Conservation (phyloP, 139 green algal species). For the Closterium sp. region DNA sequence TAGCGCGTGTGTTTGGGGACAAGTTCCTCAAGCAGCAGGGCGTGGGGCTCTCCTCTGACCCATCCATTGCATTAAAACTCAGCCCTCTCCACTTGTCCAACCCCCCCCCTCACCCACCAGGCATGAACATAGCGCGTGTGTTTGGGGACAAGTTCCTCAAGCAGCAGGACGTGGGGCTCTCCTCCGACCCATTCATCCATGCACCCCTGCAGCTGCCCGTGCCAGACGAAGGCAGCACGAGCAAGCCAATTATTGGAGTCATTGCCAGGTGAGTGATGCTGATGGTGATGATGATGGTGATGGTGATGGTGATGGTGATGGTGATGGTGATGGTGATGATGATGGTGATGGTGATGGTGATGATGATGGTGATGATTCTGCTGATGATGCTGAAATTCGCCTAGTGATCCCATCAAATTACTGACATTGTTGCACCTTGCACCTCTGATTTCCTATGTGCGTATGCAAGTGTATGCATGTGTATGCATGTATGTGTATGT, state of each 20-base stretch:
- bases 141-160: slow-evolving; percentile 77
- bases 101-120: slow-evolving; percentile 28
- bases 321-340: too few species aligned
- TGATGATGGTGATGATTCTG: too few species aligned
- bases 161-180: slow-evolving; percentile 70
- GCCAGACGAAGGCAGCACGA: not conserved
- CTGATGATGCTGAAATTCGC: too few species aligned
- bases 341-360: too few species aligned
- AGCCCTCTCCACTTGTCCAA: not conserved
- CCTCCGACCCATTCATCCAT: slow-evolving; percentile 61
- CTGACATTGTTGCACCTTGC: too few species aligned
- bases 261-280: slow-evolving; percentile 26
- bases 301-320: not conserved
- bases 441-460: too few species aligned
- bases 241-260: not conserved
- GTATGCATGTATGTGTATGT: too few species aligned
- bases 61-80: slow-evolving; percentile 54
- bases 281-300: not conserved
- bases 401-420: too few species aligned
- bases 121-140: slow-evolving; percentile 72
- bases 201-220: slow-evolving; percentile 47
- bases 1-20: slow-evolving; percentile 72
- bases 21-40: slow-evolving; percentile 73
- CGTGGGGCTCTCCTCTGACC: slow-evolving; percentile 66
- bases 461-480: too few species aligned